These are phyloP conservation scores for Lizonia empirigonia DNA, from an alignment of 2,329 filamentous ascomycete species.

Conservation along the genomic window DNA sequence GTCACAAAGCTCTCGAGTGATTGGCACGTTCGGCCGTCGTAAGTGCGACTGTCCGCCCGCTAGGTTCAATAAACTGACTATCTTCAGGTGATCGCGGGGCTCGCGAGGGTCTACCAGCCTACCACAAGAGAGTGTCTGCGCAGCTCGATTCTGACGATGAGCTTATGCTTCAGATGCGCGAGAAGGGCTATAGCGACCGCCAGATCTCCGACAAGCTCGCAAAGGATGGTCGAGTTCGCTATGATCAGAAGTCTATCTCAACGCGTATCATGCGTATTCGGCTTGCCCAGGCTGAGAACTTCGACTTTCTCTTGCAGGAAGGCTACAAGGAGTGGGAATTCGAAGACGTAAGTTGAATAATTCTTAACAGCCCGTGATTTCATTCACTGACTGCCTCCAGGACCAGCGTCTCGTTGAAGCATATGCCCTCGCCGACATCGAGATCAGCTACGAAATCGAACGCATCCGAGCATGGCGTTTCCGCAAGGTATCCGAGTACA, in stretches of 20 bases:
- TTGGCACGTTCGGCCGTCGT: conserved; percentile 33
- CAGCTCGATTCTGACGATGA: conserved; percentile 57
- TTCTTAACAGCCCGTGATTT: not conserved
- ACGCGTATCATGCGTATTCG: conserved; percentile 56
- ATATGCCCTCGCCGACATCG: conserved; percentile 50
- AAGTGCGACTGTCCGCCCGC: not conserved
- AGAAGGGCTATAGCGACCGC: conserved; percentile 51
- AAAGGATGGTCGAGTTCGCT: conserved; percentile 51
- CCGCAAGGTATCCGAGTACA: conserved; percentile 51
- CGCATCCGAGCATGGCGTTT: conserved; percentile 53
- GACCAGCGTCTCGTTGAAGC: conserved; percentile 53
- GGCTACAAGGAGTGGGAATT: conserved; percentile 57
- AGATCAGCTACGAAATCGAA: conserved; percentile 50
- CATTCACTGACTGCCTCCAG: conserved; percentile 30
- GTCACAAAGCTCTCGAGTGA: conserved; percentile 18
- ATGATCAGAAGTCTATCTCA: conserved; percentile 55
- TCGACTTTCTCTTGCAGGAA: conserved; percentile 55
- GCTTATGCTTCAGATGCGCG: conserved; percentile 52
- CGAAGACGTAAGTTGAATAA: conserved; percentile 50
- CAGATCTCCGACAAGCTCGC: conserved; percentile 52
- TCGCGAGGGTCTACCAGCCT: conserved; percentile 48
- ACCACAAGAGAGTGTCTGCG: conserved; percentile 50
- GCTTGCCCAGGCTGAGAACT: conserved; percentile 48
- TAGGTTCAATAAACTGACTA: not conserved
- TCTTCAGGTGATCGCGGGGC: conserved; percentile 11